Evolutionary conservation across 2,329 filamentous ascomycete species (phyloP).

Genomic region (Alternaria angustiovoidea): DNA sequence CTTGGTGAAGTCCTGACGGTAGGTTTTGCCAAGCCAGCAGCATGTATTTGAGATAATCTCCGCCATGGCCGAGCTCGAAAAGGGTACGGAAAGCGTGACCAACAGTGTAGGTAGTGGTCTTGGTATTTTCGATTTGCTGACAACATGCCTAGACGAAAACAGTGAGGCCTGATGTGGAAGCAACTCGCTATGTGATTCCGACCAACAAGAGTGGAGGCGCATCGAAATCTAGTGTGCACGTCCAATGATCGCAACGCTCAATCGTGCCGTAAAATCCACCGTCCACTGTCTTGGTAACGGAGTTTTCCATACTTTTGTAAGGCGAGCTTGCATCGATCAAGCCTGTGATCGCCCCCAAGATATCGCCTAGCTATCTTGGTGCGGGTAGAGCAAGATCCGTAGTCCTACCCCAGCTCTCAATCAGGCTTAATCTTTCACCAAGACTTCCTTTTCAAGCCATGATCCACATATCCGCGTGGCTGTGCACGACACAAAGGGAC

Average conservation of each 20-base stretch:
- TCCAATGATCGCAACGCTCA: slow-evolving; percentile 7
- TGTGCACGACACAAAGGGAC: slow-evolving; percentile 16
- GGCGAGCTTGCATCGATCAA: slow-evolving; percentile 13
- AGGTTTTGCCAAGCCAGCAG: slow-evolving; percentile 26
- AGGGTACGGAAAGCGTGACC: slow-evolving; percentile 1
- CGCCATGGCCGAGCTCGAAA: background rate
- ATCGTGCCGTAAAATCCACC: slow-evolving; percentile 5
- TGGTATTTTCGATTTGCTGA: slow-evolving; percentile 12
- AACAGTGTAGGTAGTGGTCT: slow-evolving; percentile 7
- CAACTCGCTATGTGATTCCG: background rate
- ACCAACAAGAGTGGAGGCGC: background rate
- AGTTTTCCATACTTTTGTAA: slow-evolving; percentile 15
- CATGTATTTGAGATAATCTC: slow-evolving; percentile 18
- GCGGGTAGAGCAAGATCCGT: slow-evolving; percentile 33
- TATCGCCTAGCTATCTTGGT: slow-evolving; percentile 40
- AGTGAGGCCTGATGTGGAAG: background rate
- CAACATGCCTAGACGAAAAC: slow-evolving; percentile 2
- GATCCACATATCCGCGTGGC: slow-evolving; percentile 15
- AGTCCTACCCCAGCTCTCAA: slow-evolving; percentile 11
- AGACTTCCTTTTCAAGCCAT: slow-evolving; percentile 16
- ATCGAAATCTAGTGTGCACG: background rate
- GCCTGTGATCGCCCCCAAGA: slow-evolving; percentile 32
- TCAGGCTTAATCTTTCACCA: slow-evolving; percentile 15
- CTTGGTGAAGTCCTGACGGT: slow-evolving; percentile 13
- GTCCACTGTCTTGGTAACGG: slow-evolving; percentile 12